Evolutionary conservation across 805 yeast genomes (phyloP), one percentile per base, ranked within the genome.

Genomic region (Lachancea quebecensis): DNA sequence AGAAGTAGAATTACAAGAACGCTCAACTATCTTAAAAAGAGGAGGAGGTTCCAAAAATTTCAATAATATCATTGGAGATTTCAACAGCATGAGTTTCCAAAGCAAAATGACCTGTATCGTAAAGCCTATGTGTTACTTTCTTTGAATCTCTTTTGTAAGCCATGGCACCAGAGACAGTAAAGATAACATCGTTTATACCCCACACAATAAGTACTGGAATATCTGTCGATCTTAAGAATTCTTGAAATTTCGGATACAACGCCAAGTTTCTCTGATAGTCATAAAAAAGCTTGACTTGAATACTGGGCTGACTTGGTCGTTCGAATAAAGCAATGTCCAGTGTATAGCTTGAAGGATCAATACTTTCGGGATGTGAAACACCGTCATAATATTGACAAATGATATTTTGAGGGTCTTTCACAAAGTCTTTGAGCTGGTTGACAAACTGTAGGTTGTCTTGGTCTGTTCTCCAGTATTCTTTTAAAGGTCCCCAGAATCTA

Each of bases 141-240:
- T 54, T 56, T 7, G 53, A 51, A 47, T 71, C 73, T 48, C 55
- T 60, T 46, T 53, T 58, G 51, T 42, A 70, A 10, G 72, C 71
- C 18, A 62, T 60, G 16, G 72, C 73, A 2, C 74, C 74, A 16
- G 52, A 60, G 10, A 48, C 42, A 10, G 50, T 54, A 50, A 71
- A 71, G 35, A 70, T 63, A 17, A 32, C 25, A 44, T 71, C 75
- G 39, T 70, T 68, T 38, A 59, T 55, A 10, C 75, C 76, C 76
- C 76, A 71, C 27, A 57, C 53, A 6, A 61, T 64, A 31, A 71
- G 56, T 6, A 67, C 54, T 10, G 74, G 74, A 12, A 68, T 54
- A 31, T 61, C 43, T 2, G 64, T 45, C 10, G 47, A 40, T 39
- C 65, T 55, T 31, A 70, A 58, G 39, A 42, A 67, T 33, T 65